Evolutionary conservation across 495 filamentous ascomycete species (phyloP).

Genomic region (Penicillium coffeae): DNA sequence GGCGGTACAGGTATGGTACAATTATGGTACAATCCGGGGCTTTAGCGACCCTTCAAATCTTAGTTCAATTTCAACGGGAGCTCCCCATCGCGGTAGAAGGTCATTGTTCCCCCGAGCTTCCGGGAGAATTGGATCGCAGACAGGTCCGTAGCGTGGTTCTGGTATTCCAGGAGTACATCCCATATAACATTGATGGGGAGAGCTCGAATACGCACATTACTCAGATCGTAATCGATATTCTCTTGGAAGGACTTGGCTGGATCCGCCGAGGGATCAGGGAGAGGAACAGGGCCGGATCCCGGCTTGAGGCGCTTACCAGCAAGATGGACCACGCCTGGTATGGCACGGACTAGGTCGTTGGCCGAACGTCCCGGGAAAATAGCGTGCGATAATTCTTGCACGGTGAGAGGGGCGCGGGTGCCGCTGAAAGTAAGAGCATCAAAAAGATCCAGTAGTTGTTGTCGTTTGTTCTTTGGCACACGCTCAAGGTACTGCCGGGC

Average conservation of each 20-base stretch:
- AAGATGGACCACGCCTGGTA: constrained; percentile 30
- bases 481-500: constrained; percentile 12
- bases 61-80: background rate
- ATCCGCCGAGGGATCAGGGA: constrained; percentile 13
- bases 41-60: constrained; percentile 1
- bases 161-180: constrained; percentile 33
- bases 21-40: constrained; percentile 2
- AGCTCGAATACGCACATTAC: constrained; percentile 19
- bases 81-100: constrained; percentile 21
- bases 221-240: constrained; percentile 38
- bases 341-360: constrained; percentile 29
- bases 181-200: constrained; percentile 21
- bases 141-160: constrained; percentile 13
- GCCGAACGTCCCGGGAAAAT: constrained; percentile 24
- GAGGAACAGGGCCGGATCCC: constrained; percentile 20
- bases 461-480: constrained; percentile 6
- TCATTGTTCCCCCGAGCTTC: constrained; percentile 34
- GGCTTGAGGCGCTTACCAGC: constrained; percentile 30
- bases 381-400: constrained; percentile 21
- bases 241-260: constrained; percentile 26
- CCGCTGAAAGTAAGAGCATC: constrained; percentile 19
- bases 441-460: constrained; percentile 17
- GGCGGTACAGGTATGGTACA: background rate
- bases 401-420: constrained; percentile 15
- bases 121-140: constrained; percentile 24